A percentile compares a stretch with the other conserved stretches of the same genome.
Evolutionary conservation across 1,139 yeast species (phyloP).

Genomic region (Yamadazyma kanchanaburiensis): DNA sequence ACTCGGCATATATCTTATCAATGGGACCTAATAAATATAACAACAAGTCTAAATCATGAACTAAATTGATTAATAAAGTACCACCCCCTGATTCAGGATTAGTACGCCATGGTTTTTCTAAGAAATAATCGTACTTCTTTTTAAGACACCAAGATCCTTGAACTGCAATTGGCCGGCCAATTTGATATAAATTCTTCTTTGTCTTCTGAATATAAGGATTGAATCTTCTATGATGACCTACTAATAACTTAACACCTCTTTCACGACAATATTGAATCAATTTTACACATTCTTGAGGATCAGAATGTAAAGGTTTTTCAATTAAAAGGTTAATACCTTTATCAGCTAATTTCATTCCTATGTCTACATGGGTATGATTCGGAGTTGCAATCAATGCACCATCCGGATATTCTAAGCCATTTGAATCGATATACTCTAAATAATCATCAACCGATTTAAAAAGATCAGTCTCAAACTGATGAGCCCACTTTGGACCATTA

Average conservation of each 20-base stretch:
- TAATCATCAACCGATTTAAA: constrained; percentile 27
- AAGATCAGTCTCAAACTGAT: constrained; percentile 23
- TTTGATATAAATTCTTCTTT: constrained; percentile 23
- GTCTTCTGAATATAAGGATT: constrained; percentile 40
- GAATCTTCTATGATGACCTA: constrained; percentile 42
- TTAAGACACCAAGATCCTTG: constrained; percentile 43
- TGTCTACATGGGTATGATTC: constrained; percentile 33
- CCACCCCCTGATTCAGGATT: constrained; percentile 36
- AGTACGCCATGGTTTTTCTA: constrained; percentile 39
- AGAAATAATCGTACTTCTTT: constrained; percentile 34
- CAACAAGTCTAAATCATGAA: constrained; percentile 41
- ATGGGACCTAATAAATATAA: constrained; percentile 42
- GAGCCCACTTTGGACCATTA: constrained; percentile 36
- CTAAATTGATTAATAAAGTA: constrained; percentile 35
- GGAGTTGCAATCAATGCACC: constrained; percentile 43
- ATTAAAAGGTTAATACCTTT: constrained; percentile 33
- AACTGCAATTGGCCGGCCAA: constrained; percentile 34
- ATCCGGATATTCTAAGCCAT: constrained; percentile 22
- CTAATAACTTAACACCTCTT: constrained; percentile 25
- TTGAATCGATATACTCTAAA: constrained; percentile 24
- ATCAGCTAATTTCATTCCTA: constrained; percentile 31
- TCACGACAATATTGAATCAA: constrained; percentile 21
- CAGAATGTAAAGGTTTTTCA: constrained; percentile 36
- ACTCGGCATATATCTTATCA: constrained; percentile 36
- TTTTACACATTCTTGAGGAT: constrained; percentile 29